Percentiles rank a stretch among this genome's conserved stretches.
Evolutionary conservation across 495 filamentous ascomycete species (phyloP).

Genomic region (Penicillium canescens): DNA sequence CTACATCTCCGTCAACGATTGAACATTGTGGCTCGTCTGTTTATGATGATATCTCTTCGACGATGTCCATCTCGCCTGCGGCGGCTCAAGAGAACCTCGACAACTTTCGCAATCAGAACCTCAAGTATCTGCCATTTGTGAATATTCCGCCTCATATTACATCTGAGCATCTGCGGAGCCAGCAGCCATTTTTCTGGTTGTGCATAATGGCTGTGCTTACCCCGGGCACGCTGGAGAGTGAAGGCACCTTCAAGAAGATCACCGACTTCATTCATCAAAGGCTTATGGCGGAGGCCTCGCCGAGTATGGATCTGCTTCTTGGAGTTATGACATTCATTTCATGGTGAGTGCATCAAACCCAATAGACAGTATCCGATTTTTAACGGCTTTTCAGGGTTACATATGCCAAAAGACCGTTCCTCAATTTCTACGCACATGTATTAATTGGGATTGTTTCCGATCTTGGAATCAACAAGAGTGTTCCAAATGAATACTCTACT

Average conservation of each 20-base stretch:
- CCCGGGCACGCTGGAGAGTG: conserved; percentile 32
- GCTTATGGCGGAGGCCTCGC: conserved; percentile 48
- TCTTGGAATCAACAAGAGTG: conserved; percentile 53
- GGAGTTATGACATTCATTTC: conserved; percentile 49
- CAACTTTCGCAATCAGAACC: conserved; percentile 42
- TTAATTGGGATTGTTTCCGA: conserved; percentile 54
- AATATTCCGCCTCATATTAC: conserved; percentile 44
- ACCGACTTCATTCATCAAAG: conserved; percentile 46
- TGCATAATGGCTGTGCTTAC: conserved; percentile 51
- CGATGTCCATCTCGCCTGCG: conserved; percentile 24
- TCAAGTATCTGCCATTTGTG: conserved; percentile 46
- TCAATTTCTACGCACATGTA: conserved; percentile 48
- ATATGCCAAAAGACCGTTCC: conserved; percentile 19
- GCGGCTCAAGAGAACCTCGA: conserved; percentile 40
- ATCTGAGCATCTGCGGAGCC: conserved; percentile 42
- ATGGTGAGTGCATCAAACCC: conserved; percentile 33
- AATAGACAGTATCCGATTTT: background rate
- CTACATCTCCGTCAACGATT: conserved; percentile 19
- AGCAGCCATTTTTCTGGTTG: conserved; percentile 54
- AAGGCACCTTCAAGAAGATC: conserved; percentile 34
- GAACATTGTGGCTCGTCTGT: background rate
- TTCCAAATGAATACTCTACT: conserved; percentile 24
- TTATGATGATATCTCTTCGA: conserved; percentile 8
- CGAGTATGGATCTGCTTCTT: conserved; percentile 56
- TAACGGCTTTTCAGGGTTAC: conserved; percentile 14